Conservation (phyloP, 352 stramenopile genomes). For the Blastocystis sp. region DNA sequence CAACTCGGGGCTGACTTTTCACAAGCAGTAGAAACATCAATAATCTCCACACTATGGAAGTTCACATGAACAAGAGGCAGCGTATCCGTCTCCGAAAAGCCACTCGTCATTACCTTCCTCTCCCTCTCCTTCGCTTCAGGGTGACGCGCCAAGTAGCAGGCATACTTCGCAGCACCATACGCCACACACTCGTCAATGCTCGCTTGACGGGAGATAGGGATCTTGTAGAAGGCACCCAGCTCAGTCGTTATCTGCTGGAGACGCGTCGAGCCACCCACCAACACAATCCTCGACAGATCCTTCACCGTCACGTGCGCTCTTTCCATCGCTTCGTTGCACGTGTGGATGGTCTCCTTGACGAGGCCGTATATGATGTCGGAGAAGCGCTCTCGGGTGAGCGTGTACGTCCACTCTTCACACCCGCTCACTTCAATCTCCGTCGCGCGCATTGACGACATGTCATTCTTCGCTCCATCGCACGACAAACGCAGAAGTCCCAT, state of each 20-base stretch:
- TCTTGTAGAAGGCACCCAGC: too few species aligned
- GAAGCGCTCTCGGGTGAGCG: not conserved
- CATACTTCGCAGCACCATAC: slow-evolving; percentile 72
- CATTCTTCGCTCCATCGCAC: slow-evolving; percentile 40
- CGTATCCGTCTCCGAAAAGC: too few species aligned
- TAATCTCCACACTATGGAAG: too few species aligned
- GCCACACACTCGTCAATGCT: slow-evolving; percentile 67
- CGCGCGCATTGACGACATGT: not conserved
- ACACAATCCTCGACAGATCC: slow-evolving; percentile 48
- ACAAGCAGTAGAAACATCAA: too few species aligned
- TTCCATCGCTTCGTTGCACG: not conserved
- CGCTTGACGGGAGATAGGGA: too few species aligned
- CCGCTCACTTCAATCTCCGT: not conserved
- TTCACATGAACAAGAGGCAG: too few species aligned
- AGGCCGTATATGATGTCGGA: not conserved
- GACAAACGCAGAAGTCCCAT: not conserved
- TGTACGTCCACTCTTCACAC: not conserved
- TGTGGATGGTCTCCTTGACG: not conserved
- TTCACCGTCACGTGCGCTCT: slow-evolving; percentile 5
- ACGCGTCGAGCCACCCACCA: slow-evolving; percentile 65
- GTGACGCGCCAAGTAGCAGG: slow-evolving; percentile 4
- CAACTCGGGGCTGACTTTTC: too few species aligned
- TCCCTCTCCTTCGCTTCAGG: too few species aligned
- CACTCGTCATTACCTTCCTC: too few species aligned
- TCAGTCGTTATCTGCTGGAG: too few species aligned